These are phyloP conservation scores for Coemansia reversa DNA, from an alignment of 192 early-diverging fungal species.

Conservation along the genomic window DNA sequence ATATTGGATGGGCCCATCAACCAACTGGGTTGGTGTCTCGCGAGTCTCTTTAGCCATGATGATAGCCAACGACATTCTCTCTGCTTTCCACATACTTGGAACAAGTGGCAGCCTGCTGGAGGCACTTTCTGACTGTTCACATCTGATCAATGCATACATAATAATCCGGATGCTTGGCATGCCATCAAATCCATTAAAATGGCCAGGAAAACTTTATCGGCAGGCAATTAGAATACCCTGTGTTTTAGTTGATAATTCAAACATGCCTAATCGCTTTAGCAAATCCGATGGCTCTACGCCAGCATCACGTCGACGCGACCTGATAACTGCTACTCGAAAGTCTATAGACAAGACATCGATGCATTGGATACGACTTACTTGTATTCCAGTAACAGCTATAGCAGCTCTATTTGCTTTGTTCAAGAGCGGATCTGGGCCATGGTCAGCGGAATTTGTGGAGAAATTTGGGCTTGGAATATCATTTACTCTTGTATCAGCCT, in stretches of 20 bases:
- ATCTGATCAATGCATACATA: constrained; percentile 3
- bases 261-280: too few relatives aligned
- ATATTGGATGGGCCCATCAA: constrained; percentile 11
- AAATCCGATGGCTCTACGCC: too few relatives aligned
- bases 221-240: too few relatives aligned
- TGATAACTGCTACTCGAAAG: constrained; percentile 3
- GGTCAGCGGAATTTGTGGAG: constrained; percentile 11
- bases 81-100: not conserved
- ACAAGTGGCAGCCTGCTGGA: not conserved
- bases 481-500: not conserved
- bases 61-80: constrained; percentile 5
- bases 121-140: not conserved
- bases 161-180: constrained; percentile 2
- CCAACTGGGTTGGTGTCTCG: constrained; percentile 12
- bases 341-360: not conserved
- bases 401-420: constrained; percentile 3
- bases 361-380: not conserved
- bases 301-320: not conserved
- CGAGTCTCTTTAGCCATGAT: constrained; percentile 7
- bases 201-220: not conserved
- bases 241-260: too few relatives aligned
- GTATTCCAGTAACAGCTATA: not conserved
- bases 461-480: constrained; percentile 1
- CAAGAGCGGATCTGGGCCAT: constrained; percentile 2
- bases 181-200: not conserved